Evolutionary conservation across 2,329 filamentous ascomycete genomes (phyloP), one percentile per base, ranked within the genome.

Genomic region (Ascochyta viciae-villosae): DNA sequence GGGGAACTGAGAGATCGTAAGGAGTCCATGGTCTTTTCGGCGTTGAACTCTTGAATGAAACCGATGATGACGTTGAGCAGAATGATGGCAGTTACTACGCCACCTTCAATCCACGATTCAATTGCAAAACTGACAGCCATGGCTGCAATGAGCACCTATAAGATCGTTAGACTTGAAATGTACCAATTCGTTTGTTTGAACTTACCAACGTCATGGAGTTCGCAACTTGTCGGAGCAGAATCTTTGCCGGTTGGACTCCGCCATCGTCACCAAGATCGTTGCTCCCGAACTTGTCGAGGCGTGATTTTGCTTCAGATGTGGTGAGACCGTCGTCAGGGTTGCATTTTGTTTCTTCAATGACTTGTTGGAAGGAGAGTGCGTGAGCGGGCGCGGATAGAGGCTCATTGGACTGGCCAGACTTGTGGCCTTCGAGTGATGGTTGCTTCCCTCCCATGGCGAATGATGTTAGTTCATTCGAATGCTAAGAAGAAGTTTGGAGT

Each of bases 191-290:
- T 26, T 13, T 3, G 3, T 31, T 8, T 33, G 16, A 9, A 62
- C 61, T 68, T 72, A 88, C 87, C 73, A 90, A 74, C 64, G 89
- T 89, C 89, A 92, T 92, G 54, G 89, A 89, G 80, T 92, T 92
- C 72, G 87, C 85, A 19, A 91, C 76, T 72, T 92, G 89, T 67
- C 89, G 87, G 54, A 89, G 78, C 45, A 93, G 78, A 46, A 92
- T 90, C 68, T 89, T 93, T 66, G 82, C 89, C 81, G 90, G 88
- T 83, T 71, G 84, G 45, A 93, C 87, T 38, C 85, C 85, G 39
- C 84, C 87, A 44, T 84, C 88, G 13, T 91, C 84, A 40, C 92
- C 86, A 31, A 93, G 81, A 71, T 91, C 88, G 77, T 92, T 92
- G 33, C 75, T 81, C 49, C 88, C 88, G 68, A 88, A 86, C 57